Conservation (phyloP, 495 filamentous ascomycete genomes). For the Tuber umbilicatum region DNA sequence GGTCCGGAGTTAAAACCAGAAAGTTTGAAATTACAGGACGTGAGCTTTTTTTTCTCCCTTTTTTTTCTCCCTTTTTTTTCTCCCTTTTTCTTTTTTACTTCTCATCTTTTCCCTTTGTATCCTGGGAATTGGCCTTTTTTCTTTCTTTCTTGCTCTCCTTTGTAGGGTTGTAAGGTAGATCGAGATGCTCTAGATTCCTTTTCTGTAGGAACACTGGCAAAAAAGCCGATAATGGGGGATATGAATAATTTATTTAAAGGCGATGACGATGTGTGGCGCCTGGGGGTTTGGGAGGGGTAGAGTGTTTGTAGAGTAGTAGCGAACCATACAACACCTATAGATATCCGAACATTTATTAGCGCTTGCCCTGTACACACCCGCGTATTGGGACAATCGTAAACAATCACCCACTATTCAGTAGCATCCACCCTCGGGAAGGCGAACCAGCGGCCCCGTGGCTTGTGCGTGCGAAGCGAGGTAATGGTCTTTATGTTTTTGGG, state of each 20-base stretch:
- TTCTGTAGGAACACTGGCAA: neutral
- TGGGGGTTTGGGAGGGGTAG: neutral
- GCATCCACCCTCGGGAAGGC: too few species aligned
- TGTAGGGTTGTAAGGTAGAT: neutral
- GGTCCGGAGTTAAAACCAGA: neutral
- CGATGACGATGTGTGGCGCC: neutral
- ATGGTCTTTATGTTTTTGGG: too few species aligned
- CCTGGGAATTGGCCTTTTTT: constrained; percentile 2
- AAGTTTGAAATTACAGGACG: neutral
- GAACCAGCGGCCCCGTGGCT: too few species aligned
- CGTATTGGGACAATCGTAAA: neutral
- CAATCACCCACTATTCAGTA: neutral
- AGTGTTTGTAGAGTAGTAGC: neutral
- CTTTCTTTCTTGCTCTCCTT: neutral
- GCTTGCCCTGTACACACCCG: too few species aligned
- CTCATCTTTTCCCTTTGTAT: neutral
- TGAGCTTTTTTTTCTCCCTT: neutral
- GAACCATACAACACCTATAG: neutral
- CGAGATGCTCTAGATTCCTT: neutral
- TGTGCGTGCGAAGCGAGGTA: too few species aligned
- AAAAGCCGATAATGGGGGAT: neutral
- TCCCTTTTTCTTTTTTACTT: neutral
- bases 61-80: neutral
- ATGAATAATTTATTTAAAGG: neutral
- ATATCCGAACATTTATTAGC: neutral